Conservation (phyloP, 805 yeast genomes). For the Kazachstania psychrophila region DNA sequence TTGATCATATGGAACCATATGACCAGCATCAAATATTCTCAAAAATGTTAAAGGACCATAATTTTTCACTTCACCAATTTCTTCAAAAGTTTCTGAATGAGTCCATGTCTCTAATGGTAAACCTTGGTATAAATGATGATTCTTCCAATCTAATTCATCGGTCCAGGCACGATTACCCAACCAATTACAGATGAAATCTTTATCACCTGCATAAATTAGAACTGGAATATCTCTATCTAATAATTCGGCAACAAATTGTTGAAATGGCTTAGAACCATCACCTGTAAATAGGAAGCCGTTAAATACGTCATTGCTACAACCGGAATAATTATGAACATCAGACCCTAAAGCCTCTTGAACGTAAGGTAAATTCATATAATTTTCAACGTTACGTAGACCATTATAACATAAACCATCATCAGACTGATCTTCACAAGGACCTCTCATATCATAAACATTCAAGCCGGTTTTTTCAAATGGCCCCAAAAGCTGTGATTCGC, state of each 20-base stretch:
- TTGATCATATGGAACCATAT: conserved; percentile 87
- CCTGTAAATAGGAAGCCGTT: conserved; percentile 66
- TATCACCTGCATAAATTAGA: conserved; percentile 87
- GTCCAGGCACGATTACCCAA: conserved; percentile 84
- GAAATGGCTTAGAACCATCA: conserved; percentile 81
- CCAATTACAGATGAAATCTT: conserved; percentile 91
- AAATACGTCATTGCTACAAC: conserved; percentile 62
- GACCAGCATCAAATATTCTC: conserved; percentile 76
- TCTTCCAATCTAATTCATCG: conserved; percentile 56
- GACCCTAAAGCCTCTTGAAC: conserved; percentile 78
- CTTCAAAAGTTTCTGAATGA: conserved; percentile 29
- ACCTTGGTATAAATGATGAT: conserved; percentile 38
- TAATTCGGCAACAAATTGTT: conserved; percentile 57
- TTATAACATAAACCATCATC: conserved; percentile 59
- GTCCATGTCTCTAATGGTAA: conserved; percentile 38
- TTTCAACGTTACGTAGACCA: conserved; percentile 58
- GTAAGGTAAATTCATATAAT: conserved; percentile 60
- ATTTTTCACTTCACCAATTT: conserved; percentile 69
- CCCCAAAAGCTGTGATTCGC: conserved; percentile 58
- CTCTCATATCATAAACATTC: conserved; percentile 81
- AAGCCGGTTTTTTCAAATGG: conserved; percentile 71
- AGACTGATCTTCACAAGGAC: conserved; percentile 60
- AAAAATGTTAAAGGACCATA: conserved; percentile 63
- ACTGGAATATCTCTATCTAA: conserved; percentile 68
- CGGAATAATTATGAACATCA: conserved; percentile 61